Base-by-base conservation (phyloP, 2,329 filamentous ascomycete species). In the Microcera coccophila region DNA sequence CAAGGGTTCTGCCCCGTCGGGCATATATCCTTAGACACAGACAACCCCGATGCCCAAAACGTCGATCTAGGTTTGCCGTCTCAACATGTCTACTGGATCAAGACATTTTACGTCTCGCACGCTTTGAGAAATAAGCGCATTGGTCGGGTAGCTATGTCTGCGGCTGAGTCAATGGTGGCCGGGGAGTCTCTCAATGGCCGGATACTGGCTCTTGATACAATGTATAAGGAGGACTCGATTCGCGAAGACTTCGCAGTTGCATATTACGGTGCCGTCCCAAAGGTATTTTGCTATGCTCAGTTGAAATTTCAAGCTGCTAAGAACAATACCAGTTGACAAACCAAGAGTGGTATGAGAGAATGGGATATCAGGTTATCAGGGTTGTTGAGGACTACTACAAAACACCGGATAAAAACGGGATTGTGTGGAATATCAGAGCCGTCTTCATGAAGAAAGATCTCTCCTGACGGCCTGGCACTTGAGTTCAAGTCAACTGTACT, bases 281-380 rank as follows among this genome's bases (percentile, higher is more conserved):
- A 40, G 7, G 3, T 28, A 40, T 32, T 42, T 35, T 5, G 37
- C 8, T 11, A 16, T 29, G 5, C 24, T 2, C n/a, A n/a, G n/a
- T n/a, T n/a, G n/a, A n/a, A n/a, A n/a, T n/a, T n/a, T n/a, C n/a
- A n/a, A n/a, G n/a, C 49, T 48, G 33, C 52, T 57, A 44, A 10
- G 42, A 28, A 24, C 3, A 9, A 3, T 4, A 15, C 2, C 2
- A 63, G 61, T 50, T 47, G 16, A 45, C 59, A 0, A 62, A 57
- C 26, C 57, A 63, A 4, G 58, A 48, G 5, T 63, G 61, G 61
- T 63, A 63, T 29, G 48, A 50, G 8, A 42, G 61, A 8, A 43
- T 59, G 3, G 58, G 59, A 0, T 63, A 62, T 5, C 28, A 44
- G 3, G n/a, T 55, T 1, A 57, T 63, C n/a, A 45, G 50, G 11